phyloP scores from a whole-genome alignment of 2,329 filamentous ascomycete genomes.

The Ascochyta fabae region DNA sequence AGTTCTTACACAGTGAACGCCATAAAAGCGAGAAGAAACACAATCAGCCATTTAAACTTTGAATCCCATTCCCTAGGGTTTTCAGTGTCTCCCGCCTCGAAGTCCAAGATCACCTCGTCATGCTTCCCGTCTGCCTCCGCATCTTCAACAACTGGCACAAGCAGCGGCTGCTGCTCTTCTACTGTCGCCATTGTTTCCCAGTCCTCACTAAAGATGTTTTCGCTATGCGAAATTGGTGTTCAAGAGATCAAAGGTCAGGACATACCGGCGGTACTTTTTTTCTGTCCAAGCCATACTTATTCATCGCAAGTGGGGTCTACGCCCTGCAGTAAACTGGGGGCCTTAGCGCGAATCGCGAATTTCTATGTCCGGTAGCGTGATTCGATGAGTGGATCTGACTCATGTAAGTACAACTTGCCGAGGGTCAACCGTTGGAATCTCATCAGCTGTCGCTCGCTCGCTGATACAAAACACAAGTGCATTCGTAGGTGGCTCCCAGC shows the following conservation, averaged over 20 bases:
- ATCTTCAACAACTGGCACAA: slow-evolving; percentile 30
- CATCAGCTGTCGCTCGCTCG: no score
- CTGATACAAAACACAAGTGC: no score
- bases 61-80: slow-evolving; percentile 42
- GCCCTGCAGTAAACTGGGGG: slow-evolving; percentile 11
- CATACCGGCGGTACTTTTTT: slow-evolving; percentile 11
- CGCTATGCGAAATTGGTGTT: slow-evolving; percentile 1
- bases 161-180: slow-evolving; percentile 42
- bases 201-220: not conserved
- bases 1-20: slow-evolving; percentile 45
- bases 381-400: slow-evolving; percentile 15
- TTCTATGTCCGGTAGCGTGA: slow-evolving; percentile 14
- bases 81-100: slow-evolving; percentile 39
- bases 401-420: not conserved
- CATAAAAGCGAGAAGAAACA: slow-evolving; percentile 42
- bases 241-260: slow-evolving; percentile 2
- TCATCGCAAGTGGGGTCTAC: slow-evolving; percentile 14
- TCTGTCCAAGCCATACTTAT: slow-evolving; percentile 16
- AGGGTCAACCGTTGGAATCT: not conserved
- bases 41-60: slow-evolving; percentile 42
- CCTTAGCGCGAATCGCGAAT: slow-evolving; percentile 15
- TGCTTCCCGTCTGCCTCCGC: slow-evolving; percentile 23
- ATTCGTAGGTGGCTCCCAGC: not conserved
- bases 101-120: slow-evolving; percentile 35
- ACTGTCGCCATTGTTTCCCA: slow-evolving; percentile 23